phyloP scores from a whole-genome alignment of 2,329 filamentous ascomycete species.

The Fusarium sulawesiense region DNA sequence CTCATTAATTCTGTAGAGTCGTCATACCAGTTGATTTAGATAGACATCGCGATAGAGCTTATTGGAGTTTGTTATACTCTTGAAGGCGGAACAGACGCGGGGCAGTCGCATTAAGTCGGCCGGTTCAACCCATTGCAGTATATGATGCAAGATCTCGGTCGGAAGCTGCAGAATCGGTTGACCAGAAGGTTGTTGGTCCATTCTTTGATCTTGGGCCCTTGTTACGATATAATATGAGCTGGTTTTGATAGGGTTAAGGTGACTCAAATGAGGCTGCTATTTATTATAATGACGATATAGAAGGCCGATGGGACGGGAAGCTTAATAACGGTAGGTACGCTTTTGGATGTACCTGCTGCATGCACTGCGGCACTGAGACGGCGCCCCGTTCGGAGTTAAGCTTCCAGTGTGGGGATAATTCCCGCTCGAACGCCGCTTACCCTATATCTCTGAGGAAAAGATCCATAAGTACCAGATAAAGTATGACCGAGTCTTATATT shows the following conservation, averaged over 20 bases:
- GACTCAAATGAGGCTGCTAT: conserved; percentile 4
- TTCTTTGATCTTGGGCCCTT: neutral
- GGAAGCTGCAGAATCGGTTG: conserved; percentile 47
- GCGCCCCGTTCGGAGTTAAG: neutral
- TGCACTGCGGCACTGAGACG: neutral
- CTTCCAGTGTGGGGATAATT: neutral
- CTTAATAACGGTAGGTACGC: conserved; percentile 1
- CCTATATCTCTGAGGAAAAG: neutral
- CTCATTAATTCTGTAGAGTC: neutral
- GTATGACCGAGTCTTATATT: neutral
- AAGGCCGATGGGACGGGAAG: neutral
- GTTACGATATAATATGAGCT: neutral
- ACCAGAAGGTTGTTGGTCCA: conserved; percentile 5
- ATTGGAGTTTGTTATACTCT: conserved; percentile 65
- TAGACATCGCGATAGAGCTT: conserved; percentile 73
- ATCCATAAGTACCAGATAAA: neutral
- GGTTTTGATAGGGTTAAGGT: neutral
- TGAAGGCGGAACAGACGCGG: conserved; percentile 63
- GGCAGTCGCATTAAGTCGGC: conserved; percentile 66
- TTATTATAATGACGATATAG: conserved; percentile 35
- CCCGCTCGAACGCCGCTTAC: neutral
- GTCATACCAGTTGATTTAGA: conserved; percentile 62
- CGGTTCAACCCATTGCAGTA: conserved; percentile 67
- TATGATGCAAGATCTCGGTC: conserved; percentile 71
- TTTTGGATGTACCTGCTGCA: neutral